Percentiles rank a stretch among this genome's conserved stretches.
Evolutionary conservation across 208 protist species (phyloP).

Genomic region (Trichomonas tenax): DNA sequence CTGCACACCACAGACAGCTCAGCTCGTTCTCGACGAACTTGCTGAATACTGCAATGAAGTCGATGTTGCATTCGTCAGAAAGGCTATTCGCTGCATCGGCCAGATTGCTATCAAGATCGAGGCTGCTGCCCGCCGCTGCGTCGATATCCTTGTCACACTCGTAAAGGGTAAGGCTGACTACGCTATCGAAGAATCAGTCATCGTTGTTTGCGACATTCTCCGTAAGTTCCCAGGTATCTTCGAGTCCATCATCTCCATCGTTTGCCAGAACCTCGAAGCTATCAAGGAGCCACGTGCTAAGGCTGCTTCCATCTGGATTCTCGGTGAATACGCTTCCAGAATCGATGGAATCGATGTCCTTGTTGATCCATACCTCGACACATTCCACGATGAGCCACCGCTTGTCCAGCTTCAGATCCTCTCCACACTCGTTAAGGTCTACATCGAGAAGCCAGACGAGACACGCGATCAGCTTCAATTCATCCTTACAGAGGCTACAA

Average conservation of each 20-base stretch:
- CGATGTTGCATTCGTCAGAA: slow-evolving; percentile 84
- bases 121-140: slow-evolving; percentile 61
- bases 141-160: slow-evolving; percentile 68
- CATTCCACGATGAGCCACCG: background rate
- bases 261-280: slow-evolving; percentile 71
- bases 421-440: background rate
- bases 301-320: background rate
- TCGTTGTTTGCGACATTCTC: slow-evolving; percentile 85
- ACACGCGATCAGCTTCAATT: background rate
- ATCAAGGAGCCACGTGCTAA: background rate
- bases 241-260: slow-evolving; percentile 30
- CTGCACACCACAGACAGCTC: slow-evolving; percentile 61
- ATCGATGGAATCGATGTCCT: slow-evolving; percentile 76
- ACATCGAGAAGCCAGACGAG: background rate
- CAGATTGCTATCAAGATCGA: slow-evolving; percentile 91
- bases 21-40: slow-evolving; percentile 66
- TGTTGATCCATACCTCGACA: slow-evolving; percentile 48
- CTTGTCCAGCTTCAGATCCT: background rate
- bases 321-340: slow-evolving; percentile 70
- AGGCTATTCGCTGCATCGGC: slow-evolving; percentile 77
- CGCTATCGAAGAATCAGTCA: slow-evolving; percentile 79
- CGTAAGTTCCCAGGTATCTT: slow-evolving; percentile 67
- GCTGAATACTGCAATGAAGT: slow-evolving; percentile 80
- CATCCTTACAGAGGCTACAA: background rate
- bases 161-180: slow-evolving; percentile 65